Evolutionary conservation across 2,329 filamentous ascomycete genomes (phyloP).

Genomic region (Lomentospora prolificans): DNA sequence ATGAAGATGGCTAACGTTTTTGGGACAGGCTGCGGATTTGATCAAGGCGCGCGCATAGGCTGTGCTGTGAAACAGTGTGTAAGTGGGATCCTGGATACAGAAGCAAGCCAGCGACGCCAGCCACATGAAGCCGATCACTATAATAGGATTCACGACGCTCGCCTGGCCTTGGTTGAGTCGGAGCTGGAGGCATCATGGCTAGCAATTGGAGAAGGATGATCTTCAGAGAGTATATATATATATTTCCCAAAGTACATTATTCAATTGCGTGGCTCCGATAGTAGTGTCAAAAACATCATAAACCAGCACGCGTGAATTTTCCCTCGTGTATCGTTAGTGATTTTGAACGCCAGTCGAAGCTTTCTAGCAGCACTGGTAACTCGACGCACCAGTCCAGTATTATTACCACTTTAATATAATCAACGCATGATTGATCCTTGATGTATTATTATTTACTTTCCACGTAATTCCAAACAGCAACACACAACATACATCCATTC

Average conservation of each 20-base stretch:
- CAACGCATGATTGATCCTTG: no score
- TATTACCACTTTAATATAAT: no score
- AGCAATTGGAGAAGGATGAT: no score
- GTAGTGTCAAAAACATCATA: background rate
- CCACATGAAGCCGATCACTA: no score
- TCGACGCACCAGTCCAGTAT: background rate
- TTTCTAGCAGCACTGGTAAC: background rate
- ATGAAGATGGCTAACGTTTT: background rate
- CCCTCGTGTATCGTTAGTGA: background rate
- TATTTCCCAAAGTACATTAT: background rate
- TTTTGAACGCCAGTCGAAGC: background rate
- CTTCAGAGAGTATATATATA: no score
- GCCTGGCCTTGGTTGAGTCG: no score
- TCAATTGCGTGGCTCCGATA: background rate
- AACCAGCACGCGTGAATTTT: background rate
- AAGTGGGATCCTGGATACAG: no score
- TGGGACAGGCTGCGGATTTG: slow-evolving; percentile 4
- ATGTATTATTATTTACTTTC: no score
- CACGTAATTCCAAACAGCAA: no score
- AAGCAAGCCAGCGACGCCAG: background rate
- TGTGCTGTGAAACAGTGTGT: background rate
- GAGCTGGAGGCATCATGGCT: no score
- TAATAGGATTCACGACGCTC: no score
- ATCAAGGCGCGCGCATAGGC: slow-evolving; percentile 16
- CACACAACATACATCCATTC: no score